These are phyloP conservation scores for Protomyces inundatus DNA, from an alignment of 1,139 yeast genomes.

Conservation along the genomic window DNA sequence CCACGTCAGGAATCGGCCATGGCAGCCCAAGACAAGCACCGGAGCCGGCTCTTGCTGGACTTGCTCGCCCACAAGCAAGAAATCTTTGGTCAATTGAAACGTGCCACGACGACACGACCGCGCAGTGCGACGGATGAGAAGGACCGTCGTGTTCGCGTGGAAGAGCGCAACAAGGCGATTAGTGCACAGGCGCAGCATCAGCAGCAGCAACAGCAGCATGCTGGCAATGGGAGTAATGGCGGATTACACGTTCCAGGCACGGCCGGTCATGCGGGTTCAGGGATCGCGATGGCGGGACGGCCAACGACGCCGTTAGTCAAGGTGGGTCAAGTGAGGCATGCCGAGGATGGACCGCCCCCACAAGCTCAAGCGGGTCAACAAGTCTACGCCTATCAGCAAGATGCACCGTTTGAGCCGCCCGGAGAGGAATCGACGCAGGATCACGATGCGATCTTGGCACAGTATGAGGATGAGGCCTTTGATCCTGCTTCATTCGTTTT, in stretches of 20 bases:
- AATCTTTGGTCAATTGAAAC: constrained; percentile 50
- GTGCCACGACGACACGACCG: constrained; percentile 32
- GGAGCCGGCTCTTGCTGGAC: constrained; percentile 56
- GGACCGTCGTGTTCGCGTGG: constrained; percentile 36
- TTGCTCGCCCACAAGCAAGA: constrained; percentile 55
- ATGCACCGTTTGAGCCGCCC: not conserved
- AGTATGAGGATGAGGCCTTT: not conserved
- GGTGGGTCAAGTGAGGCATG: not conserved
- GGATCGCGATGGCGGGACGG: not conserved
- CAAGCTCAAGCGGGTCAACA: not conserved
- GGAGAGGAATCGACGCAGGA: not conserved
- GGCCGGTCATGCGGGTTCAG: not conserved
- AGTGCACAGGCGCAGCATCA: constrained; percentile 5
- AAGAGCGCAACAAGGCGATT: constrained; percentile 37
- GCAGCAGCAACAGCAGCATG: not conserved
- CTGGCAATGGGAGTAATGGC: not conserved
- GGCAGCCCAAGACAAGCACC: constrained; percentile 55
- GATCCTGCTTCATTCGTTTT: not conserved
- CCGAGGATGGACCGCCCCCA: not conserved
- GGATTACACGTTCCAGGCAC: not conserved
- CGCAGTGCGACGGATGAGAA: constrained; percentile 36
- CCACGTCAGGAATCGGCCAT: constrained; percentile 49
- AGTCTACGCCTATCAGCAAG: not conserved
- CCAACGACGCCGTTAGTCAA: not conserved
- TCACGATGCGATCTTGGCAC: not conserved